Conservation (phyloP, 2,329 filamentous ascomycete genomes). For the Aspergillus ochraceoroseus region DNA sequence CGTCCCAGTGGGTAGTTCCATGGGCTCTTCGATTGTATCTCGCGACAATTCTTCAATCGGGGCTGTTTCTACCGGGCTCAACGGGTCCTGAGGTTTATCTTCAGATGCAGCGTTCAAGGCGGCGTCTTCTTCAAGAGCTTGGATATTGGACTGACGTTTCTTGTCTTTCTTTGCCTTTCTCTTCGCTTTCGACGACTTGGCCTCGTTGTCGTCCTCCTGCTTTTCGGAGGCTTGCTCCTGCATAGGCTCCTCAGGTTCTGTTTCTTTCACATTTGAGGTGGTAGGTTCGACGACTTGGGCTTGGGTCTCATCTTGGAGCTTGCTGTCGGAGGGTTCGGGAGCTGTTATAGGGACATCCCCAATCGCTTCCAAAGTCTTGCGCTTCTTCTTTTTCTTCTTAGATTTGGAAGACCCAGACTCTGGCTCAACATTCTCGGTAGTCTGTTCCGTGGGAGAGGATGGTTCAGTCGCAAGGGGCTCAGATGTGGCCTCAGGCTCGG, state of each 20-base stretch:
- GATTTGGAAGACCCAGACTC: constrained; percentile 16
- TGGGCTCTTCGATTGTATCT: constrained; percentile 20
- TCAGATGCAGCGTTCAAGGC: constrained; percentile 11
- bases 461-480: constrained; percentile 6
- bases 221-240: constrained; percentile 14
- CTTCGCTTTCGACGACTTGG: constrained; percentile 37
- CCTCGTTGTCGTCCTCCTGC: constrained; percentile 23
- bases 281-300: not conserved
- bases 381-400: constrained; percentile 39
- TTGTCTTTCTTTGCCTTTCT: constrained; percentile 40
- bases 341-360: constrained; percentile 18
- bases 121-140: constrained; percentile 20
- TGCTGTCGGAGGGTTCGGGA: not conserved
- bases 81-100: constrained; percentile 14
- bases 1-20: constrained; percentile 26
- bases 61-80: constrained; percentile 4
- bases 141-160: constrained; percentile 33
- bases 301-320: not conserved
- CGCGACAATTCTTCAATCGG: constrained; percentile 11
- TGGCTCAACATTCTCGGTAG: constrained; percentile 11
- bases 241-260: no score
- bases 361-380: constrained; percentile 19
- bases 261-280: not conserved
- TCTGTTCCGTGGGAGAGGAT: not conserved
- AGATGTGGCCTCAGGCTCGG: not conserved